Percentiles rank a stretch among this genome's conserved stretches.
These are phyloP conservation scores for Tagetes erecta DNA, from an alignment of 129 eudicot species.

Conservation along the genomic window DNA sequence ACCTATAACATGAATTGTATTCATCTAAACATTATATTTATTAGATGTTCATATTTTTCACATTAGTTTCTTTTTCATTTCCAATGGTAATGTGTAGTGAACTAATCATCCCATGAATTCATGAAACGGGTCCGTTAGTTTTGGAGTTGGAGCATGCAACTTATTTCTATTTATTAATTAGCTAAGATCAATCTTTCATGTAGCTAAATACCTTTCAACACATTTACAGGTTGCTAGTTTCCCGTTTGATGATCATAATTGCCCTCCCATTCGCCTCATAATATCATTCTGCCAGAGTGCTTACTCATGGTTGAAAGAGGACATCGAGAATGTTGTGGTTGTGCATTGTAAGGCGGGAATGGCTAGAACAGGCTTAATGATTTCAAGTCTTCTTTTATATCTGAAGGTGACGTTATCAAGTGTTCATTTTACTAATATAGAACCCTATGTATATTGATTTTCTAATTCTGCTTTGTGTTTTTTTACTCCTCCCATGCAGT, in stretches of 20 bases:
- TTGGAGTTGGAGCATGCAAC: conserved; percentile 2
- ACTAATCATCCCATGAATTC: conserved; percentile 4
- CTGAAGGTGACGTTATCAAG: conserved; percentile 55
- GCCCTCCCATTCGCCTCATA: conserved; percentile 94
- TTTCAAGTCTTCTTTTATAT: conserved; percentile 88
- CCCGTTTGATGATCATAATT: conserved; percentile 96
- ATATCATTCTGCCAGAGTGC: conserved; percentile 94
- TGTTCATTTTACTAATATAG: conserved; percentile 6
- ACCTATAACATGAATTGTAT: background rate
- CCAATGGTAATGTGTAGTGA: conserved; percentile 2
- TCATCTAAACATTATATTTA: background rate
- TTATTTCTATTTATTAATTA: conserved; percentile 5
- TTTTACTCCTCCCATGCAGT: conserved; percentile 46
- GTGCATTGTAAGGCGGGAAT: conserved; percentile 99
- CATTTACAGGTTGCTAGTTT: conserved; percentile 83
- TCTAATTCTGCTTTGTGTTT: background rate
- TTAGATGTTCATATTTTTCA: background rate
- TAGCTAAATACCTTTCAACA: conserved; percentile 1
- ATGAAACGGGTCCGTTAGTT: background rate
- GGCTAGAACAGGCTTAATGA: conserved; percentile 99
- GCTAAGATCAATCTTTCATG: conserved; percentile 4
- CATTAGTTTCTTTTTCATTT: background rate
- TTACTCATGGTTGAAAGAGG: conserved; percentile 96
- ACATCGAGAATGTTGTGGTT: conserved; percentile 94
- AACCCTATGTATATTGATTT: background rate